These are phyloP conservation scores for Gypsophila paniculata DNA, from an alignment of 179 eudicot genomes.

Conservation along the genomic window DNA sequence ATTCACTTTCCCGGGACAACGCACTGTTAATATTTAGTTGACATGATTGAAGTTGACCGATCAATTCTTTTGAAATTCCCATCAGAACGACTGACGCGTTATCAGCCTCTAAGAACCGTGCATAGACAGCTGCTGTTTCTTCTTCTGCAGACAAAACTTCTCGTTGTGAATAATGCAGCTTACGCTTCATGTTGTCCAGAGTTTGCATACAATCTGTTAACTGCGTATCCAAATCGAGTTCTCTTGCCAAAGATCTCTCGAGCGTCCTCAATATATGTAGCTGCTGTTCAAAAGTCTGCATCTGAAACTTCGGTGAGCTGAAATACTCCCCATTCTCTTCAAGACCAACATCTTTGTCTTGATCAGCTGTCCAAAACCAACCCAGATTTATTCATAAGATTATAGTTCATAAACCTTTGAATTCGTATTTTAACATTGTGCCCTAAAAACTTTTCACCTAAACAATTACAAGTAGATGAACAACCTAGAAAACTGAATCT, in stretches of 20 bases:
- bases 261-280: constrained; percentile 67
- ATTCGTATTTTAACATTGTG: background rate
- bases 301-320: constrained; percentile 40
- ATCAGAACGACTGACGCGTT: constrained; percentile 57
- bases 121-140: constrained; percentile 43
- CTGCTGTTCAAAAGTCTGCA: constrained; percentile 85
- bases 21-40: constrained; percentile 48
- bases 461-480: background rate
- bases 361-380: constrained; percentile 40
- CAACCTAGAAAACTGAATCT: background rate
- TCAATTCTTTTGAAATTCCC: constrained; percentile 57
- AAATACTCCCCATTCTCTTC: constrained; percentile 35
- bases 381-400: background rate
- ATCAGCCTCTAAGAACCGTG: constrained; percentile 70
- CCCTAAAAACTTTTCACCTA: background rate
- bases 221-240: constrained; percentile 71
- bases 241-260: constrained; percentile 82
- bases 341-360: constrained; percentile 30
- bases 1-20: constrained; percentile 44
- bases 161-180: constrained; percentile 44
- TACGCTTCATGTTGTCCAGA: constrained; percentile 52
- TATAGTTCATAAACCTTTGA: background rate
- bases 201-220: constrained; percentile 49
- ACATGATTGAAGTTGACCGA: constrained; percentile 47
- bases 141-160: constrained; percentile 52